A percentile compares a stretch with the other conserved stretches of the same genome.
These are phyloP conservation scores for Mycosphaerelloides madeirae DNA, from an alignment of 2,329 filamentous ascomycete species.

Conservation along the genomic window DNA sequence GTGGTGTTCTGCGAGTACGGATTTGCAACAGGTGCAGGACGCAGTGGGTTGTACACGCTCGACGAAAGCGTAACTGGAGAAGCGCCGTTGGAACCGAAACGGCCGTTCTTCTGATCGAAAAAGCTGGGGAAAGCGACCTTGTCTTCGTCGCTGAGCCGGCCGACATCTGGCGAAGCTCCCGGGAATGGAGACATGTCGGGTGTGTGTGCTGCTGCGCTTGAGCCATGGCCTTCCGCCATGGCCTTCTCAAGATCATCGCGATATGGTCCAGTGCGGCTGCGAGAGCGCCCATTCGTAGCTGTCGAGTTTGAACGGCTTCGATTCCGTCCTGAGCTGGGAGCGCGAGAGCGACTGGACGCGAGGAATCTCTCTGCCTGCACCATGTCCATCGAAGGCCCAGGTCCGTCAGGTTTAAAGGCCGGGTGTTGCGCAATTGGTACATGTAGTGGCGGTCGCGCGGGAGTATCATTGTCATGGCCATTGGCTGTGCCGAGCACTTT, in stretches of 20 bases:
- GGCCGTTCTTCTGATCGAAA: slow-evolving; percentile 18
- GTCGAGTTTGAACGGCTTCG: slow-evolving; percentile 55
- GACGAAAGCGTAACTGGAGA: slow-evolving; percentile 18
- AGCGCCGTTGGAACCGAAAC: slow-evolving; percentile 10
- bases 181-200: slow-evolving; percentile 11
- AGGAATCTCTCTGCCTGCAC: slow-evolving; percentile 13
- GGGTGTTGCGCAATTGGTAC: slow-evolving; percentile 20
- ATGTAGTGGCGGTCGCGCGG: slow-evolving; percentile 14
- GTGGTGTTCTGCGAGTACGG: slow-evolving; percentile 51
- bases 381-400: slow-evolving; percentile 7
- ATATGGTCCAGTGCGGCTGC: slow-evolving; percentile 47
- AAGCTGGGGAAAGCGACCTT: slow-evolving; percentile 18
- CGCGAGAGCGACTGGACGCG: slow-evolving; percentile 12
- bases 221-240: slow-evolving; percentile 44
- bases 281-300: slow-evolving; percentile 48
- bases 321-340: slow-evolving; percentile 16
- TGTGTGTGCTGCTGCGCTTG: slow-evolving; percentile 26
- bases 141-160: slow-evolving; percentile 13
- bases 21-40: slow-evolving; percentile 22
- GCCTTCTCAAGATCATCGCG: slow-evolving; percentile 51
- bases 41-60: slow-evolving; percentile 19
- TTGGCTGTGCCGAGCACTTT: slow-evolving; percentile 53
- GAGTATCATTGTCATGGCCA: slow-evolving; percentile 31
- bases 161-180: slow-evolving; percentile 17
- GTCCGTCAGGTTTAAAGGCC: slow-evolving; percentile 19